Base-by-base conservation (phyloP, 495 filamentous ascomycete species). In the Annulohypoxylon maeteangense region DNA sequence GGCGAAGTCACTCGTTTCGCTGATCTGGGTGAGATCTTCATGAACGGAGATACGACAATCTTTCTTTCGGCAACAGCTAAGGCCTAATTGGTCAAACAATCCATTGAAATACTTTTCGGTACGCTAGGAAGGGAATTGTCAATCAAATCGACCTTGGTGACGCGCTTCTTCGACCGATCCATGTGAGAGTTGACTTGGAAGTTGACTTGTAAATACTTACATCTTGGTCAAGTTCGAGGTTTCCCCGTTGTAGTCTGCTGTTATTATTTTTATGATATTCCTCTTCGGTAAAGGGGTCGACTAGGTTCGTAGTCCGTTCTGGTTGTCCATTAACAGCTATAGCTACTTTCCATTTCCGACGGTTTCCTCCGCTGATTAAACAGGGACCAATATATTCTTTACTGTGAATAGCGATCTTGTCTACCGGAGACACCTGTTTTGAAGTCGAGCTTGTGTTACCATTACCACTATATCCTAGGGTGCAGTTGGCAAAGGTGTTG, bases 41-140 rank as follows among this genome's bases (percentile, higher is more conserved):
- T 55, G 51, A 16, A 55, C 18, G 29, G 51, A 55, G 51, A 55
- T 55, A 8, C 51, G 51, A 10, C 51, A 55, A 3, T 55, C 27
- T n/a, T 32, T 55, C 29, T 36, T 55, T 55, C 22, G 27, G 29
- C 51, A 55, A 29, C 51, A 55, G n/a, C 51, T 36, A 36, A 55
- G 51, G 18, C n/a, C 51, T n/a, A 55, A 55, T 55, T 55, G 51
- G 51, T 55, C 29, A 36, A 55, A 55, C 22, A 55, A 14, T 22
- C 18, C 31, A 2, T 55, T 36, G 51, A 55, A 55, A n/a, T 55
- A 55, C 18, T 20, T 55, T 18, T 23, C 5, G n/a, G 16, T 25
- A 12, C 27, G 29, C 51, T 55, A 7, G 7, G 29, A 36, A 25
- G 45, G 50, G 51, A 36, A 22, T 20, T 34, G 51, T 55, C 31